phyloP scores from a whole-genome alignment of 495 filamentous ascomycete species.

The Xylaria scruposa region DNA sequence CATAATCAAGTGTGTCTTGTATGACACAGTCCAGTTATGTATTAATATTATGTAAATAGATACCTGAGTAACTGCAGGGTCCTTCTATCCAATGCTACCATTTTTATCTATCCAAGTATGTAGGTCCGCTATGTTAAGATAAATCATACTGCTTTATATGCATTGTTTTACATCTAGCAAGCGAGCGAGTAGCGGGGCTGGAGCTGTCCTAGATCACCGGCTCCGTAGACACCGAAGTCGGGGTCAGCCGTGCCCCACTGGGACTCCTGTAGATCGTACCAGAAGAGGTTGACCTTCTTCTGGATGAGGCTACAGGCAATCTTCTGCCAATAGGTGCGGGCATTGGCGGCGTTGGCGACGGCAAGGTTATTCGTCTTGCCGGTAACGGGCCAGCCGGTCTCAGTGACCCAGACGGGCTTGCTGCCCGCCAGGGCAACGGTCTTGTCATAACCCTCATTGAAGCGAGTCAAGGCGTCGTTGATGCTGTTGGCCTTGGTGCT shows the following conservation, averaged over 20 bases:
- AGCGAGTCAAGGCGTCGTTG: slow-evolving; percentile 60
- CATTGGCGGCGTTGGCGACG: slow-evolving; percentile 66
- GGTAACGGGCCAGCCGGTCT: slow-evolving; percentile 80
- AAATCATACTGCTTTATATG: not conserved
- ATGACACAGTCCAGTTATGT: not conserved
- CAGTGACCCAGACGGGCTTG: slow-evolving; percentile 81
- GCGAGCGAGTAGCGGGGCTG: slow-evolving; percentile 63
- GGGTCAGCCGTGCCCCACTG: slow-evolving; percentile 60
- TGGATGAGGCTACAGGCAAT: slow-evolving; percentile 70
- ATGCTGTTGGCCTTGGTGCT: slow-evolving; percentile 68
- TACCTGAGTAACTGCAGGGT: not conserved
- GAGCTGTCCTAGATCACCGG: slow-evolving; percentile 46
- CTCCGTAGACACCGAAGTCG: slow-evolving; percentile 64
- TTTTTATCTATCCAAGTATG: slow-evolving; percentile 26
- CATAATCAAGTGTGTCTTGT: not conserved
- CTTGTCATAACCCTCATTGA: slow-evolving; percentile 63
- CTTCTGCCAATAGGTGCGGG: slow-evolving; percentile 75
- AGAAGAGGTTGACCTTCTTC: slow-evolving; percentile 70
- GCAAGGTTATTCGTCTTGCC: slow-evolving; percentile 64
- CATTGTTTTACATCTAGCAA: slow-evolving; percentile 44
- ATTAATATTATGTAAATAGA: slow-evolving; percentile 14
- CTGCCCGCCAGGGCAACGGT: slow-evolving; percentile 63
- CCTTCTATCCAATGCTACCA: slow-evolving; percentile 13
- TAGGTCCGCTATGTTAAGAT: not conserved
- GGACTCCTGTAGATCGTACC: slow-evolving; percentile 72